phyloP scores from a whole-genome alignment of 2,329 filamentous ascomycete genomes.

The Fusarium proliferatum region DNA sequence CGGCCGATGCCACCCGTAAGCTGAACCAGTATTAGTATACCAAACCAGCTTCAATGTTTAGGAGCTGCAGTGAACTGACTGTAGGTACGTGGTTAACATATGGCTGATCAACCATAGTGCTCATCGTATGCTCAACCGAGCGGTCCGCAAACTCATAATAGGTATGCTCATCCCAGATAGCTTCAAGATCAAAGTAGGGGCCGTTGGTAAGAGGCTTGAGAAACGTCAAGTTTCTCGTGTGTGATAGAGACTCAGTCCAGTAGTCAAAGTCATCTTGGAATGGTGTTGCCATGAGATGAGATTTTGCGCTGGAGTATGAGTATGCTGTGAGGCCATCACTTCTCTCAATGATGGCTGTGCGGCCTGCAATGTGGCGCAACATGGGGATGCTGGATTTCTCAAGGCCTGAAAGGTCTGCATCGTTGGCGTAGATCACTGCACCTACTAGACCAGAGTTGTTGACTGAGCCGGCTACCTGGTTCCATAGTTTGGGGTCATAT shows the following conservation, averaged over 20 bases:
- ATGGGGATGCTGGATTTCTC: slow-evolving; percentile 10
- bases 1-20: slow-evolving; percentile 77
- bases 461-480: slow-evolving; percentile 1
- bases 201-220: slow-evolving; percentile 72
- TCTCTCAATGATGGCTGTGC: background rate
- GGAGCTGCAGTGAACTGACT: slow-evolving; percentile 50
- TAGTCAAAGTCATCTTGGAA: slow-evolving; percentile 62
- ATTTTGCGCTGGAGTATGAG: slow-evolving; percentile 51
- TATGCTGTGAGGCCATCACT: slow-evolving; percentile 47
- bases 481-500: slow-evolving; percentile 40
- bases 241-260: slow-evolving; percentile 67
- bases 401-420: background rate
- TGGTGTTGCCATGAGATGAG: slow-evolving; percentile 59
- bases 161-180: slow-evolving; percentile 83
- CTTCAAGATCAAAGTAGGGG: slow-evolving; percentile 78
- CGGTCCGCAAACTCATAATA: slow-evolving; percentile 76
- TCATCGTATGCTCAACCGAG: slow-evolving; percentile 78
- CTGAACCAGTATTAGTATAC: slow-evolving; percentile 34
- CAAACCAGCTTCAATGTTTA: fast-evolving
- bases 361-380: slow-evolving; percentile 33
- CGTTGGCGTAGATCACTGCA: slow-evolving; percentile 37
- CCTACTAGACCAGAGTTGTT: background rate
- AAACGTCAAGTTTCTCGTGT: slow-evolving; percentile 74
- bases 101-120: slow-evolving; percentile 82
- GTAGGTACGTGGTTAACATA: slow-evolving; percentile 84